Percentiles rank a stretch among this genome's conserved stretches.
Evolutionary conservation across 331 rosid genomes (phyloP).

Genomic region (Saraca asoca): DNA sequence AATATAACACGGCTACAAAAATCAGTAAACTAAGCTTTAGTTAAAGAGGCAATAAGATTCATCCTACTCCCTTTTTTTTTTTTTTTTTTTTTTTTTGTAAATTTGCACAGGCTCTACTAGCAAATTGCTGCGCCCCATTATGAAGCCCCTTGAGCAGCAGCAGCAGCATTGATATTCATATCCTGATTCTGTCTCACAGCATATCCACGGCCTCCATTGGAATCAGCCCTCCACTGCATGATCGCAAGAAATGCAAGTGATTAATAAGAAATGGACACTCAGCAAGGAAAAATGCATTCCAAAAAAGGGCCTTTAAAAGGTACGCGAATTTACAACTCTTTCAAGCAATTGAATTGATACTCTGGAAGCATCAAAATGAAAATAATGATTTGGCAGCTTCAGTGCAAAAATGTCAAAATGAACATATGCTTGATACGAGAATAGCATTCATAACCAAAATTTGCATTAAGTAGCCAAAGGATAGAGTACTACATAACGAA

Average conservation of each 20-base stretch:
- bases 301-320: background rate
- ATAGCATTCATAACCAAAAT: background rate
- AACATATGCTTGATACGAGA: background rate
- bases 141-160: constrained; percentile 76
- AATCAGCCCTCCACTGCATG: constrained; percentile 58
- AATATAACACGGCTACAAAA: constrained; percentile 50
- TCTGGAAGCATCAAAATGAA: background rate
- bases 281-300: too few species aligned
- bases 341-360: background rate
- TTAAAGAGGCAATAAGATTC: constrained; percentile 50
- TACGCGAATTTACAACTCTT: background rate
- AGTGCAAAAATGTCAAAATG: constrained; percentile 20
- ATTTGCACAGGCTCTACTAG: constrained; percentile 32
- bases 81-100: too few species aligned
- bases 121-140: constrained; percentile 31
- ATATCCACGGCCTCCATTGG: constrained; percentile 58
- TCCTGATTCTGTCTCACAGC: constrained; percentile 61
- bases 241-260: constrained; percentile 3
- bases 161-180: constrained; percentile 55
- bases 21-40: constrained; percentile 53
- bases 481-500: constrained; percentile 14
- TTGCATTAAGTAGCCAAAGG: constrained; percentile 3
- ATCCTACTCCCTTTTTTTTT: constrained; percentile 51
- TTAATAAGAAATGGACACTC: constrained; percentile 20
- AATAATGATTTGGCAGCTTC: background rate